Evolutionary conservation across 1,139 yeast species (phyloP), one percentile per base, ranked within the genome.

Genomic region (Geotrichum cucujoidarum): DNA sequence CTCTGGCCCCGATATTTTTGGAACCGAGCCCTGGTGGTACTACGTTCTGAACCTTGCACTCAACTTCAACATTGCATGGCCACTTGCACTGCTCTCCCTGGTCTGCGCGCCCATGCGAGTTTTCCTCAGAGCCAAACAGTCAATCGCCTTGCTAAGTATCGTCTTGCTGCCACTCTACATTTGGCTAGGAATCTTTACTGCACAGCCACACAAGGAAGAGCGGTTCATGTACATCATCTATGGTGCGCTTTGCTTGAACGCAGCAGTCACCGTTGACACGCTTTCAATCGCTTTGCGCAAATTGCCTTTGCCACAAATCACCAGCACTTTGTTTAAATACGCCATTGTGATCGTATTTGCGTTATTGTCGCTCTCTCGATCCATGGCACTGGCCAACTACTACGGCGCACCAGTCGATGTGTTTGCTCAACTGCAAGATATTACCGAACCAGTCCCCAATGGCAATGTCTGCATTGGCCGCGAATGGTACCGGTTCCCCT

Each of bases 401-500:
- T 70, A 70, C 47, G 53, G 57, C 11, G 73, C 73, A 0, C 72
- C 72, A 2, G 52, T 68, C 32, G 53, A 55, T 2, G 63, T 69
- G 4, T 68, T 63, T 34, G n/a, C 43, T 6, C 43, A 47, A 38
- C 37, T 54, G 8, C 53, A 31, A 29, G 40, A 17, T 8, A 43
- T 44, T 13, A 35, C 16, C 13, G 40, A 32, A n/a, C 24, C 34
- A 17, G 21, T n/a, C 18, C 32, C 32, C 6, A 13, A 17, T 21
- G 27, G 37, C 13, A 82, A 79, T 56, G 82, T 90, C 0, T 92
- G 97, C 63, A 74, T 86, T 20, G 97, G 96, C 2, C 77, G 95
- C 52, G 97, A 92, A 67, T 90, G 97, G 97, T 88, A 88, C 60
- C 86, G 92, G 60, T 90, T 72, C 67, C 97, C 97, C 11, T 81